A percentile compares a stretch with the other conserved stretches of the same genome.
These are phyloP conservation scores for Phytophthora kernoviae DNA, from an alignment of 352 stramenopile species.

Conservation along the genomic window DNA sequence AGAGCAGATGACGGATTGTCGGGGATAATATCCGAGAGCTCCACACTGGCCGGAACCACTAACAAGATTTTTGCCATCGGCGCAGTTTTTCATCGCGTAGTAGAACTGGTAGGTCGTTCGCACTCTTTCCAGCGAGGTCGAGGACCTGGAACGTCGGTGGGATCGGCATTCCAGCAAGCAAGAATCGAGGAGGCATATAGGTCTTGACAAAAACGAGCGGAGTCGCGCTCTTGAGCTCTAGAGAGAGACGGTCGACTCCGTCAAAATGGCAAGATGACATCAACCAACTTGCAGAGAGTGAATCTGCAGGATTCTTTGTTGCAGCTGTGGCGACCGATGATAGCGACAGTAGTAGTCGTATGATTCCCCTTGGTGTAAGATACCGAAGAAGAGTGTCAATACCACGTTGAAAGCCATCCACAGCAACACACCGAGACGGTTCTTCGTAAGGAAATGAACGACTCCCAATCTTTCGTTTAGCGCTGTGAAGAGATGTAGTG, in stretches of 20 bases:
- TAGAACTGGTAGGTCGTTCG: constrained; percentile 15
- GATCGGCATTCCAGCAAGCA: constrained; percentile 38
- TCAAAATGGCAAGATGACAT: constrained; percentile 40
- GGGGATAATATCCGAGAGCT: constrained; percentile 25
- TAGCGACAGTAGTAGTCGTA: constrained; percentile 62
- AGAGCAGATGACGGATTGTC: constrained; percentile 6
- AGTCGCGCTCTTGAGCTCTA: constrained; percentile 11
- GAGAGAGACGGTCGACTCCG: constrained; percentile 9
- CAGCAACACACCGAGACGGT: constrained; percentile 20
- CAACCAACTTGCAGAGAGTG: constrained; percentile 8
- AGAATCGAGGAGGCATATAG: constrained; percentile 84
- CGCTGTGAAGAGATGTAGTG: constrained; percentile 72
- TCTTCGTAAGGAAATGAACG: constrained; percentile 25
- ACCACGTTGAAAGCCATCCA: constrained; percentile 64
- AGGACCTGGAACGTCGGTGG: constrained; percentile 45
- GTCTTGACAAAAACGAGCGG: constrained; percentile 74
- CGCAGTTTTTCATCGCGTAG: constrained; percentile 11
- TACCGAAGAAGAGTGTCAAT: constrained; percentile 66
- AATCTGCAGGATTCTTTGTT: background rate
- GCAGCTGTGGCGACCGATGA: constrained; percentile 17
- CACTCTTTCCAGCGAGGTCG: constrained; percentile 49
- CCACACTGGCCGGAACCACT: constrained; percentile 50
- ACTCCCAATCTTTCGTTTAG: constrained; percentile 19
- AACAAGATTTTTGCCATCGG: constrained; percentile 27
- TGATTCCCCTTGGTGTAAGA: constrained; percentile 76